Conservation (phyloP, 257 asterid genomes). For the Echites panduratus region DNA sequence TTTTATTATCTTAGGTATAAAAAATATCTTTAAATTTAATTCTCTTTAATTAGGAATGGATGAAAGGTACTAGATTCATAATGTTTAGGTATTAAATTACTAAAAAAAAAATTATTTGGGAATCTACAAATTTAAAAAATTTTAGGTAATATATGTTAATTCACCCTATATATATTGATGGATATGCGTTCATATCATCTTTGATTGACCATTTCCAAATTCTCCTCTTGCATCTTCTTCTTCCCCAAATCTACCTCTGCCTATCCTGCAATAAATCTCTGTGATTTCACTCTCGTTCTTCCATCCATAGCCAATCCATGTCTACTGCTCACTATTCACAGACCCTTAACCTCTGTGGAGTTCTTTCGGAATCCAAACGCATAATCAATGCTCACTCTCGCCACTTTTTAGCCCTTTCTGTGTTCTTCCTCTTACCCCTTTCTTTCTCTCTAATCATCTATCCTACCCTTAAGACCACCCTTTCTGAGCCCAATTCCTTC, state of each 20-base stretch:
- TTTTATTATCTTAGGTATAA: too few species aligned
- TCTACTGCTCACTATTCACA: conserved; percentile 8
- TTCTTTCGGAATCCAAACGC: conserved; percentile 54
- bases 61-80: too few species aligned
- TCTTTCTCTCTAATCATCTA: conserved; percentile 42
- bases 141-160: too few species aligned
- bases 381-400: conserved; percentile 56
- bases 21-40: too few species aligned
- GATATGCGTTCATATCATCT: neutral
- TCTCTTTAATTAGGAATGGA: too few species aligned
- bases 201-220: neutral
- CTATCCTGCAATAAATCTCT: neutral
- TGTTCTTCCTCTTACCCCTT: conserved; percentile 56
- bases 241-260: neutral
- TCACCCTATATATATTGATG: neutral
- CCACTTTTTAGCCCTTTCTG: conserved; percentile 56
- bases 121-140: too few species aligned
- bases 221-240: neutral
- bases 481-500: conserved; percentile 23
- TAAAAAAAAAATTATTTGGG: too few species aligned
- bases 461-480: conserved; percentile 33
- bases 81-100: too few species aligned
- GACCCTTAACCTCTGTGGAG: conserved; percentile 46
- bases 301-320: conserved; percentile 8
- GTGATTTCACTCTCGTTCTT: neutral